Evolutionary conservation across 345 rosid genomes (phyloP), one percentile per base, ranked within the genome.

Genomic region (Rhodamnia argentea): DNA sequence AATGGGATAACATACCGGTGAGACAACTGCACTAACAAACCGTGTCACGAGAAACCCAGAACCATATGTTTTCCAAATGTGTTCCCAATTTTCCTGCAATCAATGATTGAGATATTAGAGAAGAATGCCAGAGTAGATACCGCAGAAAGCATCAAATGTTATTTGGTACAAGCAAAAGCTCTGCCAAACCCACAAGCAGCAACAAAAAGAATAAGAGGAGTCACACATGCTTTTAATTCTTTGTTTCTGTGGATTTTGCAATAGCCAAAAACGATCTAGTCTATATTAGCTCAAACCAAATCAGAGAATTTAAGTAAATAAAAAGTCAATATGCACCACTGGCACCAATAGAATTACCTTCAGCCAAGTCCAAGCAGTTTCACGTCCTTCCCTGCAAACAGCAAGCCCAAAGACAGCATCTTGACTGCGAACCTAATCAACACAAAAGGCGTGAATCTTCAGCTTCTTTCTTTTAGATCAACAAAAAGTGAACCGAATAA

Each of bases 311-410:
- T 27, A 32, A 70, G 78, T 70, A 29, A 83, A 58, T 24, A 40
- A 60, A 47, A 64, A 23, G 52, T 44, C 47, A 2, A 52, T 13
- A 64, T 52, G 37, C 47, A 51, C 54, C 47, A 86, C 70, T 74
- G 5, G 44, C 27, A 27, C 62, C 5, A 20, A 82, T 29, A 52
- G 59, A 58, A 7, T 83, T 89, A 95, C 98, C 98, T 93, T 88
- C 84, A 97, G 90, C 99, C 99, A 97, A 84, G 88, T 89, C 99
- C 99, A 96, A 76, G 99, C 96, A 40, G 92, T 94, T 90, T 97
- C 99, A 85, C 99, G 94, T 78, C 99, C 99, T 94, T 96, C 96
- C 86, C 89, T 89, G 83, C 93, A 88, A 85, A 95, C 97, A 83
- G 92, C 87, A 51, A 97, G 93, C 83, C 96, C 99, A 89, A 70